phyloP scores from a whole-genome alignment of 139 green algal species.

The Astrephomene gubernaculifera region DNA sequence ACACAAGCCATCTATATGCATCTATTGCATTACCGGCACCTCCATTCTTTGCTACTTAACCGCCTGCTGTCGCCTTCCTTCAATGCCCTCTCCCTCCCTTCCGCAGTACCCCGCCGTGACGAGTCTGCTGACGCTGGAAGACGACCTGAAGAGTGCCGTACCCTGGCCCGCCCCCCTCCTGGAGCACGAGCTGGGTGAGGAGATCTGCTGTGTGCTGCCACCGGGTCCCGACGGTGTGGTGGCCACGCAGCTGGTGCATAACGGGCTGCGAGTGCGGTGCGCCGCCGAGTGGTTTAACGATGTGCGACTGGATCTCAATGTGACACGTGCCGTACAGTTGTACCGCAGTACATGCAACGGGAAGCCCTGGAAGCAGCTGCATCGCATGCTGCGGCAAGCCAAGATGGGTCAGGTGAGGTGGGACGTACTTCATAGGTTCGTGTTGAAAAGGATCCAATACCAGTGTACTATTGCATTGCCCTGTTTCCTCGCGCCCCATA shows the following conservation, averaged over 20 bases:
- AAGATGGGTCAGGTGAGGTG: conserved; percentile 24
- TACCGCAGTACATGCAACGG: conserved; percentile 3
- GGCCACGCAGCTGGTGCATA: conserved; percentile 32
- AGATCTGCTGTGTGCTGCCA: conserved; percentile 33
- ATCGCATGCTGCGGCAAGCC: conserved; percentile 22
- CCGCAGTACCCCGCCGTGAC: conserved; percentile 18
- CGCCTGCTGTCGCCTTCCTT: not conserved
- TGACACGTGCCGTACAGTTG: conserved; percentile 9
- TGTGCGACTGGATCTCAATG: conserved; percentile 26
- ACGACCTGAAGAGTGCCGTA: conserved; percentile 9
- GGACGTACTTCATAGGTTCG: too few relatives aligned
- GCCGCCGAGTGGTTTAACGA: conserved; percentile 26
- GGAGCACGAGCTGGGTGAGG: conserved; percentile 34
- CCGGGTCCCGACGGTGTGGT: conserved; percentile 12
- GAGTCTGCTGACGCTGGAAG: conserved; percentile 24
- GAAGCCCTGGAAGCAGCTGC: conserved; percentile 33
- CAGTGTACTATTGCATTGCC: too few relatives aligned
- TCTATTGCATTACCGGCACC: too few relatives aligned
- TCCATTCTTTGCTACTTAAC: too few relatives aligned
- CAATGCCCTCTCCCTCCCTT: not conserved
- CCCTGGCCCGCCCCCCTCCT: conserved; percentile 24
- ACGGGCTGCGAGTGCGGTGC: conserved; percentile 21
- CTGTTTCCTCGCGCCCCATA: too few relatives aligned
- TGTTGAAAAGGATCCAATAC: too few relatives aligned
- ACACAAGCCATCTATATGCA: too few relatives aligned